These are phyloP conservation scores for Aquilaria malaccensis DNA, from an alignment of 345 rosid species.

Conservation along the genomic window DNA sequence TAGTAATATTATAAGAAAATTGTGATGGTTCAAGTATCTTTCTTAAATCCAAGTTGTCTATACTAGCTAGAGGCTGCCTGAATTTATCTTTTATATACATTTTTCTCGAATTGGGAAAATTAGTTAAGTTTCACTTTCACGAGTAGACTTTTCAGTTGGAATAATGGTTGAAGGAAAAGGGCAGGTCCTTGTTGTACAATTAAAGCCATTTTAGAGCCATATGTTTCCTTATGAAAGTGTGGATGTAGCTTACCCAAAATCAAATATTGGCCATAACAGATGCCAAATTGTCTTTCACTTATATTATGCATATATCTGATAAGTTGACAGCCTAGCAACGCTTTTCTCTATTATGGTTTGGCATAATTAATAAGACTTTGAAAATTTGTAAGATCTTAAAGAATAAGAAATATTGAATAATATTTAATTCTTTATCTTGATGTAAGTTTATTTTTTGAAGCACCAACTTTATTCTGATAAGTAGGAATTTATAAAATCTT, in stretches of 20 bases:
- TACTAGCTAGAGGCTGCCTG: no score
- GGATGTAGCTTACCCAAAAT: constrained; percentile 8
- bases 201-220: constrained; percentile 11
- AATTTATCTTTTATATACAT: constrained; percentile 2
- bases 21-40: no score
- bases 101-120: constrained; percentile 3
- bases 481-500: no score
- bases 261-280: constrained; percentile 6
- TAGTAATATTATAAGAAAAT: no score
- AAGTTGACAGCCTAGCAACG: constrained; percentile 9
- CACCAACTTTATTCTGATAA: no score
- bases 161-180: constrained; percentile 15
- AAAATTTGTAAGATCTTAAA: not conserved
- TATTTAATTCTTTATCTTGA: no score
- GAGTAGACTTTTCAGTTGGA: constrained; percentile 12
- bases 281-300: constrained; percentile 11
- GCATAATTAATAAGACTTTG: constrained; percentile 3
- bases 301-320: not conserved
- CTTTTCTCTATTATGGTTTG: constrained; percentile 15
- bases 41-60: no score
- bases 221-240: not conserved
- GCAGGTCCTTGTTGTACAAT: constrained; percentile 8
- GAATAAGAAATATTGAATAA: no score
- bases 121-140: not conserved
- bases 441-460: no score